Percentiles rank a stretch among this genome's conserved stretches.
phyloP scores from a whole-genome alignment of 305 asterid species.

The Stenogyne calaminthoides region DNA sequence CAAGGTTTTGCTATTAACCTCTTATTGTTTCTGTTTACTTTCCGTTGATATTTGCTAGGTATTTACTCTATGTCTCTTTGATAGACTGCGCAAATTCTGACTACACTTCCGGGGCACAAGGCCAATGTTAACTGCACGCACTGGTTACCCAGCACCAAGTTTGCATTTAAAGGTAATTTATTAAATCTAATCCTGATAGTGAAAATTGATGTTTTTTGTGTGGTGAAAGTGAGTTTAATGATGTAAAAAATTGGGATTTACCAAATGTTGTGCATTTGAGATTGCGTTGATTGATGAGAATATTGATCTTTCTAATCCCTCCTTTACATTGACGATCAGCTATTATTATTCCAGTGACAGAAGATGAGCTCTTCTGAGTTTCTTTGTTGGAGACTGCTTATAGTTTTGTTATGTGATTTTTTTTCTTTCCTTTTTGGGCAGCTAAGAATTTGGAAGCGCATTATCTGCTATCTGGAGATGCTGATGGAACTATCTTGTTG shows the following conservation, averaged over 20 bases:
- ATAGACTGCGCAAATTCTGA: slow-evolving; percentile 82
- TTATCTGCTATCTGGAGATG: slow-evolving; percentile 89
- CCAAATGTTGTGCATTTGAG: not conserved
- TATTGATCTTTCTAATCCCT: too few species aligned
- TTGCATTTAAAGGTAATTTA: slow-evolving; percentile 70
- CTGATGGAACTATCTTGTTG: slow-evolving; percentile 74
- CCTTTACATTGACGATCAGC: not conserved
- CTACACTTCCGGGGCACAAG: slow-evolving; percentile 92
- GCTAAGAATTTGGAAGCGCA: slow-evolving; percentile 65
- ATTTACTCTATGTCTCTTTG: slow-evolving; percentile 16
- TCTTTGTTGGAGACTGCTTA: slow-evolving; percentile 1
- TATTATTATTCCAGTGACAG: slow-evolving; percentile 1
- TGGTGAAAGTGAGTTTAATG: slow-evolving; percentile 6
- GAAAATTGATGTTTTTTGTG: not conserved
- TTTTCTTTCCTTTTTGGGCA: slow-evolving; percentile 27
- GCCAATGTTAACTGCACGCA: slow-evolving; percentile 86
- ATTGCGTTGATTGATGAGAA: not conserved
- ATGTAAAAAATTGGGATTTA: not conserved
- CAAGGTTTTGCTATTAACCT: slow-evolving; percentile 45
- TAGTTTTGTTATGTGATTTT: slow-evolving; percentile 14
- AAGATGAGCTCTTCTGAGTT: not conserved
- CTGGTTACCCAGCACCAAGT: slow-evolving; percentile 90
- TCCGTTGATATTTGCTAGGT: not conserved
- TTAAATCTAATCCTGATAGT: slow-evolving; percentile 12
- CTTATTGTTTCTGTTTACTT: not conserved